These are phyloP conservation scores for Xerocomellus dryophilus DNA, from an alignment of 768 basidiomycete species.

Conservation along the genomic window DNA sequence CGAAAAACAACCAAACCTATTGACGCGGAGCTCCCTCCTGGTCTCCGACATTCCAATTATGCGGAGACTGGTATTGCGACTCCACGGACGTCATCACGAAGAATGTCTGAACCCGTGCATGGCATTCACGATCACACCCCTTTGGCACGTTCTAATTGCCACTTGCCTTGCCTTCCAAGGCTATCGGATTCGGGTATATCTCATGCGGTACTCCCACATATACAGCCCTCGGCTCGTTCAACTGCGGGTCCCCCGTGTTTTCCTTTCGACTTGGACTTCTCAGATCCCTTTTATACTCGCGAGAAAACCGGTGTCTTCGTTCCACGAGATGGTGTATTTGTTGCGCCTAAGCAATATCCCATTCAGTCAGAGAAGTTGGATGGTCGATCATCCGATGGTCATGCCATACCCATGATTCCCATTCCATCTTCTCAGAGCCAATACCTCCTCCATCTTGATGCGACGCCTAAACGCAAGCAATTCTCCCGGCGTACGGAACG, in stretches of 20 bases:
- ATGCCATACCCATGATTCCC: constrained; percentile 10
- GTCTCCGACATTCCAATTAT: not conserved
- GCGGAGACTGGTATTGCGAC: constrained; percentile 11
- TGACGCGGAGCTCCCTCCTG: not conserved
- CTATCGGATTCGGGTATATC: not conserved
- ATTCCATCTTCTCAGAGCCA: constrained; percentile 34
- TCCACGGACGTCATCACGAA: constrained; percentile 15
- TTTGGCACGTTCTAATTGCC: not conserved
- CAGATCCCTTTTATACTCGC: not conserved
- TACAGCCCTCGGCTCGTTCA: not conserved
- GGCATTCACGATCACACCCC: not conserved
- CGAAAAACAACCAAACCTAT: not conserved
- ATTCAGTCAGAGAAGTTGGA: not conserved
- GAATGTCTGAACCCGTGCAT: not conserved
- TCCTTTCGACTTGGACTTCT: not conserved
- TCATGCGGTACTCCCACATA: not conserved
- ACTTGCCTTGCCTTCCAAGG: not conserved
- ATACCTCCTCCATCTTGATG: constrained; percentile 31
- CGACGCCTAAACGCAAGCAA: constrained; percentile 37
- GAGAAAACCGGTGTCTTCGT: not conserved
- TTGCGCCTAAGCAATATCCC: not conserved
- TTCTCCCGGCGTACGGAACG: constrained; percentile 17
- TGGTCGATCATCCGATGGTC: not conserved
- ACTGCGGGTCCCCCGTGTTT: not conserved
- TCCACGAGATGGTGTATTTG: not conserved